Base-by-base conservation (phyloP, 768 basidiomycete genomes). In the Calocera viscosa region DNA sequence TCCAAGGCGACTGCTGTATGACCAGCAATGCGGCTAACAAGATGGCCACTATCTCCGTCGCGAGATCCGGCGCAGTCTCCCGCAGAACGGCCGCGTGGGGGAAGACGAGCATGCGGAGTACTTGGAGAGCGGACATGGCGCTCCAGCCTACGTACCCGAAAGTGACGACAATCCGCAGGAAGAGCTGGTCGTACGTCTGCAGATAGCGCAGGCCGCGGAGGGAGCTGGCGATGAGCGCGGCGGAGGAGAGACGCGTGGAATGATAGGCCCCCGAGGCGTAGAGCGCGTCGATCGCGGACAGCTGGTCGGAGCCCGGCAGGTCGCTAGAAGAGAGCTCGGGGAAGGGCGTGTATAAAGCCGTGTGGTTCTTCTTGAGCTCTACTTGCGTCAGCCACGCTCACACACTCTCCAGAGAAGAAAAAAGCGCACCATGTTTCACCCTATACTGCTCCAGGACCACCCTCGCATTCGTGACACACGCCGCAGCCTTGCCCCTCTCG, bases 71-170 rank as follows among this genome's bases (percentile, higher is more conserved):
- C 39, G n/a, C 12, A 39, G 66, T 34, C 22, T 16, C 17, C 1
- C 16, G 16, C 7, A 26, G 63, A 10, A 16, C 33, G 1, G 66
- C 19, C n/a, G 49, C 34, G 28, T n/a, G 19, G 33, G 32, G 39
- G 66, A 64, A 65, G 49, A 67, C 64, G 47, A 47, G 33, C 5
- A 49, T 49, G n/a, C 49, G 41, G 2, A 67, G 64, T 63, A 67
- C 47, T 22, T 64, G 64, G 24, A 30, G n/a, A 49, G 49, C 38
- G 16, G 47, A 65, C 63, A 68, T 69, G 0, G 84, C 84, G 22
- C 83, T 84, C 89, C 91, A 94, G 65, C 90, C 90, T 1, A 81
- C 73, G 74, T 94, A 93, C 0, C 89, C 90, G 7, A 80, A 72
- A 1, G 81, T 82, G 64, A 91, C 90, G 69, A 93, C 84, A 1